These are phyloP conservation scores for Cladosporium austrohemisphaericum DNA, from an alignment of 2,329 filamentous ascomycete genomes.

Conservation along the genomic window DNA sequence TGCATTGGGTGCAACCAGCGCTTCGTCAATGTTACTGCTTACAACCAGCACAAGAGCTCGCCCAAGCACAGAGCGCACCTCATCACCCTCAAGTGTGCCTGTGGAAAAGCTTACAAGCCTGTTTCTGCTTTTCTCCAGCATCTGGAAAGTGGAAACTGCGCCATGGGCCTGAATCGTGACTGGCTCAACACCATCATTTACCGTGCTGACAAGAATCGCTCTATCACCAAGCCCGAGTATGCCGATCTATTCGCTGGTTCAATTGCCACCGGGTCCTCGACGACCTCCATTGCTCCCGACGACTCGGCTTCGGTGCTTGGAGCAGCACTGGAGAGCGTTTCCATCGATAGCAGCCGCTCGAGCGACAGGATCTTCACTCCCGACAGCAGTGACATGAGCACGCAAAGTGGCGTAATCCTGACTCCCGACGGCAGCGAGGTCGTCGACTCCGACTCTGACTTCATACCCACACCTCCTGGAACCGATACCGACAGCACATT, in stretches of 20 bases:
- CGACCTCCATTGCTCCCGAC: not conserved
- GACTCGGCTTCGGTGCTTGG: not conserved
- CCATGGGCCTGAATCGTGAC: conserved; percentile 17
- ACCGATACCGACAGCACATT: not conserved
- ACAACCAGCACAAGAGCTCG: conserved; percentile 19
- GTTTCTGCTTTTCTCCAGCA: conserved; percentile 19
- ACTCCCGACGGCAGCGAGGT: not conserved
- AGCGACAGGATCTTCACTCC: not conserved
- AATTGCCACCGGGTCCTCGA: not conserved
- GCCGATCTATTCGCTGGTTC: not conserved
- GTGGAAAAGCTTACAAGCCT: conserved; percentile 15
- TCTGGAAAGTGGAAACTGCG: conserved; percentile 20
- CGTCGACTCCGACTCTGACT: too few relatives aligned
- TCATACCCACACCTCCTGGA: not conserved
- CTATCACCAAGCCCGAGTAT: conserved; percentile 15
- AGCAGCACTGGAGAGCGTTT: not conserved
- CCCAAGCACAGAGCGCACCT: conserved; percentile 18
- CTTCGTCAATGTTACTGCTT: conserved; percentile 13
- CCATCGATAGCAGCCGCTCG: not conserved
- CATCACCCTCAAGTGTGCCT: conserved; percentile 18
- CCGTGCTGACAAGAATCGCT: conserved; percentile 15
- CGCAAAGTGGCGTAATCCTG: not conserved
- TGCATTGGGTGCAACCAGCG: conserved; percentile 17
- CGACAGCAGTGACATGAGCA: not conserved
- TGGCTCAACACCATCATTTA: conserved; percentile 18